Evolutionary conservation across 495 filamentous ascomycete species (phyloP), one percentile per base, ranked within the genome.

Genomic region (Penicillium subrubescens): DNA sequence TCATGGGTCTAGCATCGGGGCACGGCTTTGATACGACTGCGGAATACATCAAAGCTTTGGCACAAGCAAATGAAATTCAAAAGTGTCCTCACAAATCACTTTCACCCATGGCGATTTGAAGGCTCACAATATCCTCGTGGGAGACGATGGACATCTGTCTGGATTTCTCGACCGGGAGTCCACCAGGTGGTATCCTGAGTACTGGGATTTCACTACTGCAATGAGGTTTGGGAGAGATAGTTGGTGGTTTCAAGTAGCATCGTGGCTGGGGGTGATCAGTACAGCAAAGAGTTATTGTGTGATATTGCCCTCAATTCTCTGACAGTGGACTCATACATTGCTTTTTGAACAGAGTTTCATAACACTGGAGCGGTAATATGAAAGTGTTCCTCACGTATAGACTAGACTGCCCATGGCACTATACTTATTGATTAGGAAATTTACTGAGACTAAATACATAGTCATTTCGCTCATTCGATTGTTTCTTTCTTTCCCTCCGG

Each of bases 101-200:
- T 83, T 85, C 60, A 84, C 83, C 2, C 81, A 86, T 62, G 79
- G 81, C 23, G 82, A 86, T 71, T 66, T 84, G 44, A 81, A 76
- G 46, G 69, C 71, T 11, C 72, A 81, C 41, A 86, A 85, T 66
- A 81, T 87, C 34, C 65, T 85, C 11, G 72, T 82, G 17, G 62
- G 61, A 15, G 65, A 75, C 31, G 77, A 77, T 54, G 79, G 73
- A 11, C 77, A 81, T 52, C 70, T 87, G 15, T 76, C 80, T 31
- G 80, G 77, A 15, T 77, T 86, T 72, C 68, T 86, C 46, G 83
- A 85, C 64, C 86, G 83, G 83, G 83, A 84, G 66, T 74, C 75
- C 3, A 71, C 76, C 33, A 83, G 83, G 19, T 88, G 80, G 80
- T 83, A 79, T 69, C 80, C 83, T 27, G 73, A 80, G 52, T 85